Conservation (phyloP, 1,284 basidiomycete genomes). For the Gymnopus androsaceus region DNA sequence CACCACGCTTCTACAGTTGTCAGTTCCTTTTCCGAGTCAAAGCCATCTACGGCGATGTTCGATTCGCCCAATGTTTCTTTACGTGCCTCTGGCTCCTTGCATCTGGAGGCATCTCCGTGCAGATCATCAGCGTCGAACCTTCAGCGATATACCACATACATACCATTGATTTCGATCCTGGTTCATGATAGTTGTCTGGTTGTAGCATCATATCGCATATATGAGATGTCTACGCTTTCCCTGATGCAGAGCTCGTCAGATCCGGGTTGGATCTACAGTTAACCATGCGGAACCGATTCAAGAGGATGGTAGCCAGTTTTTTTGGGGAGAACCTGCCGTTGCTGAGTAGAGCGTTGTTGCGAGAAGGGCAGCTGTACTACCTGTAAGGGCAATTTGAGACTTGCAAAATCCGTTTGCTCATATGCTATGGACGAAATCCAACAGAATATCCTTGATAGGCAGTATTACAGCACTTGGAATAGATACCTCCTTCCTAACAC, state of each 20-base stretch:
- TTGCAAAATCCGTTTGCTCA: no score
- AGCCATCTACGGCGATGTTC: background rate
- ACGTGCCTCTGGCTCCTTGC: background rate
- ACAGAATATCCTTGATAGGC: background rate
- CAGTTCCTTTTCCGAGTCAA: background rate
- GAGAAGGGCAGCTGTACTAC: background rate
- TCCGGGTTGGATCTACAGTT: no score
- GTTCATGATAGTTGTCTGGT: background rate
- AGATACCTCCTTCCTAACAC: background rate
- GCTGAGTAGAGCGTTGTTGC: background rate
- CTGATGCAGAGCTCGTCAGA: background rate
- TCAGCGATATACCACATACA: background rate
- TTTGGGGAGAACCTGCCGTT: background rate
- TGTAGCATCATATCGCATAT: background rate
- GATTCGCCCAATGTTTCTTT: background rate
- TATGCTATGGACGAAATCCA: background rate
- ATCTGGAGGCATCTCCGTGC: background rate
- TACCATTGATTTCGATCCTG: background rate
- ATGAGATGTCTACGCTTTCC: background rate
- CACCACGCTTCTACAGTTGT: background rate
- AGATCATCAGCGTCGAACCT: background rate
- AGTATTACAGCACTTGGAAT: background rate
- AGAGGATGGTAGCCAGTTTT: background rate
- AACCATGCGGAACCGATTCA: no score
- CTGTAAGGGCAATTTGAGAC: background rate